These are phyloP conservation scores for Hanseniaspora meyeri DNA, from an alignment of 805 yeast species.

Conservation along the genomic window DNA sequence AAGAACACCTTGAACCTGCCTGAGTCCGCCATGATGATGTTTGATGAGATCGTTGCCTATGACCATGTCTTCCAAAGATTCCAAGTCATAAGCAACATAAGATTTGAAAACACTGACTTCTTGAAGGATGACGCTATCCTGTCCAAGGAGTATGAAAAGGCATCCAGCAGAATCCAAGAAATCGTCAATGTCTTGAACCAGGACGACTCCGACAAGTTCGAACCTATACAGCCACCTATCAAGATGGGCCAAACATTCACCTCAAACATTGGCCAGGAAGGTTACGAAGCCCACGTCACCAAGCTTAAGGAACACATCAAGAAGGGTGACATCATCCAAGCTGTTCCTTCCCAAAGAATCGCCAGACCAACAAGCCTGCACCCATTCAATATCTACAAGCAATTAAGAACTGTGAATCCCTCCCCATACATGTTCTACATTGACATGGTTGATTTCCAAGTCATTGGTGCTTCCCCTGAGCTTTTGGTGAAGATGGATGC, in stretches of 20 bases:
- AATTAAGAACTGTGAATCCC: constrained; percentile 89
- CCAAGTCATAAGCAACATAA: constrained; percentile 75
- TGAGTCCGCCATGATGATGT: constrained; percentile 83
- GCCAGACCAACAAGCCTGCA: constrained; percentile 90
- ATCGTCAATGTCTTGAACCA: constrained; percentile 31
- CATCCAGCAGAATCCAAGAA: constrained; percentile 45
- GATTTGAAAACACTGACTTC: constrained; percentile 24
- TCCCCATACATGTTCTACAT: constrained; percentile 93
- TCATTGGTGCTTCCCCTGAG: constrained; percentile 97
- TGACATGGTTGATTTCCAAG: constrained; percentile 81
- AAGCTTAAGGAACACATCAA: constrained; percentile 67
- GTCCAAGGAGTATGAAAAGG: constrained; percentile 38
- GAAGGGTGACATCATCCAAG: constrained; percentile 91
- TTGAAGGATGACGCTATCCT: constrained; percentile 27
- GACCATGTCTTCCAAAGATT: constrained; percentile 91
- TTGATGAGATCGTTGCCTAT: constrained; percentile 78
- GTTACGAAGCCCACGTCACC: constrained; percentile 75
- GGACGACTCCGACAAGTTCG: not conserved
- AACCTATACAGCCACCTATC: constrained; percentile 66
- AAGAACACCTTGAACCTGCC: constrained; percentile 77
- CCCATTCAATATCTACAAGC: constrained; percentile 92
- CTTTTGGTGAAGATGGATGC: constrained; percentile 69
- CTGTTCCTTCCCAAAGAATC: constrained; percentile 95
- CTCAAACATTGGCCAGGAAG: constrained; percentile 87
- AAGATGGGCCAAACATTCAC: constrained; percentile 53